Evolutionary conservation across 345 rosid genomes (phyloP).

Genomic region (Syzygium aromaticum): DNA sequence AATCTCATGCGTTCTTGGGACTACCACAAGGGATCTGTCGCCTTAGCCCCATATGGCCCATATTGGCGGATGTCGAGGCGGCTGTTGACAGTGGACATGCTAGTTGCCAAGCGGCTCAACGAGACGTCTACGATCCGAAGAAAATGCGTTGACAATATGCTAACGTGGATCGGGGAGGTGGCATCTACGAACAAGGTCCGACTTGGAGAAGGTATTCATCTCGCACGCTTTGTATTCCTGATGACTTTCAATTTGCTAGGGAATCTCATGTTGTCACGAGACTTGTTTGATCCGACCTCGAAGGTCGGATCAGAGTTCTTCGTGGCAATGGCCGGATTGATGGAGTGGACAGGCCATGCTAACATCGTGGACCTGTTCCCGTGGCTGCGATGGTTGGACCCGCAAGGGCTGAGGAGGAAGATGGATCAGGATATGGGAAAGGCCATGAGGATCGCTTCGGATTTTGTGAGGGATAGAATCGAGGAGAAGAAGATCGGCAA

Average conservation of each 20-base stretch:
- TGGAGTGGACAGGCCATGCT: constrained; percentile 27
- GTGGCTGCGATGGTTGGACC: constrained; percentile 34
- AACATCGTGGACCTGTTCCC: constrained; percentile 40
- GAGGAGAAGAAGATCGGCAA: constrained; percentile 3
- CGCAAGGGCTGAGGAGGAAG: constrained; percentile 38
- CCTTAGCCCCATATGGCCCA: constrained; percentile 44
- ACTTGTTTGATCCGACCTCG: constrained; percentile 30
- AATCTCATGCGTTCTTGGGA: constrained; percentile 31
- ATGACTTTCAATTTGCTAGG: constrained; percentile 37
- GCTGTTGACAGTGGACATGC: constrained; percentile 39
- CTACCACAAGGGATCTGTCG: constrained; percentile 31
- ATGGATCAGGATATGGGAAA: constrained; percentile 40
- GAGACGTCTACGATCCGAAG: constrained; percentile 24
- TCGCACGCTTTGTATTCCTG: constrained; percentile 32
- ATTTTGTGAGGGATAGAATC: constrained; percentile 29
- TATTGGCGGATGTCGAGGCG: constrained; percentile 41
- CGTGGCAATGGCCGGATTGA: constrained; percentile 13
- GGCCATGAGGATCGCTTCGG: constrained; percentile 31
- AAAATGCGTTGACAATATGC: constrained; percentile 35
- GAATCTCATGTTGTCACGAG: constrained; percentile 48
- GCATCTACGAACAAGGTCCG: background rate
- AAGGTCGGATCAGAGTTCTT: constrained; percentile 22
- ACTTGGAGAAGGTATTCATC: constrained; percentile 14
- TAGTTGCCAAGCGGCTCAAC: constrained; percentile 28
- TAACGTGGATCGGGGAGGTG: constrained; percentile 37